A percentile compares a stretch with the other conserved stretches of the same genome.
These are phyloP conservation scores for Claviceps arundinis DNA, from an alignment of 2,329 filamentous ascomycete genomes.

Conservation along the genomic window DNA sequence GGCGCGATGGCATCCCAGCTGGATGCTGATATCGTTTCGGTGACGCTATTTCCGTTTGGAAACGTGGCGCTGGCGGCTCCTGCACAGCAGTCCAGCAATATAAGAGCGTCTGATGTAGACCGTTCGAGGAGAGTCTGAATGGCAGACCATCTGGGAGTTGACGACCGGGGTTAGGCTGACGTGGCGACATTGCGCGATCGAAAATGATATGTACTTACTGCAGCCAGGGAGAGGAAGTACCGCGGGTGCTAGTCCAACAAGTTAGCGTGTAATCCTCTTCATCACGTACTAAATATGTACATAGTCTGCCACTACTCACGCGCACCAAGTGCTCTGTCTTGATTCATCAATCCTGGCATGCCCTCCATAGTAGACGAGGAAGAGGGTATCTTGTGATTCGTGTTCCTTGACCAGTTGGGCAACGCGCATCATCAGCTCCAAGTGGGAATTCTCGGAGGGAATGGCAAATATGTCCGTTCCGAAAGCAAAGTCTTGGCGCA, in stretches of 20 bases:
- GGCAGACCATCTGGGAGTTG: constrained; percentile 37
- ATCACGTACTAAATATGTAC: neutral
- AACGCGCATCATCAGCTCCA: constrained; percentile 44
- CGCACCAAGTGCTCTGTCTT: constrained; percentile 47
- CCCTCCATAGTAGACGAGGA: constrained; percentile 46
- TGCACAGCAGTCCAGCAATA: constrained; percentile 46
- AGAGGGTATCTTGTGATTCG: constrained; percentile 41
- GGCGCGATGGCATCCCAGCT: constrained; percentile 50
- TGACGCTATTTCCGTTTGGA: constrained; percentile 43
- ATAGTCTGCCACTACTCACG: constrained; percentile 24
- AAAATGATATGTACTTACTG: constrained; percentile 26
- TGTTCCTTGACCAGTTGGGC: constrained; percentile 43
- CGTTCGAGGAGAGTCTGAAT: constrained; percentile 46
- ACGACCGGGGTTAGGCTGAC: neutral
- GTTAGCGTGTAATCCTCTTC: neutral
- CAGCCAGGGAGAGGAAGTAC: constrained; percentile 38
- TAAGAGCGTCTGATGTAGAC: constrained; percentile 43
- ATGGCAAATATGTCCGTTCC: constrained; percentile 45
- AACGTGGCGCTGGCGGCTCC: constrained; percentile 47
- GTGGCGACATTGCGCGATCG: neutral
- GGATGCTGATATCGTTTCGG: constrained; percentile 48
- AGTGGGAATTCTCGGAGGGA: constrained; percentile 43
- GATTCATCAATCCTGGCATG: constrained; percentile 47
- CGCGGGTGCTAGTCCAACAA: constrained; percentile 27
- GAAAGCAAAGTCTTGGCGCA: constrained; percentile 42